These are phyloP conservation scores for Caloboletus firmus DNA, from an alignment of 1,284 basidiomycete genomes.

Conservation along the genomic window DNA sequence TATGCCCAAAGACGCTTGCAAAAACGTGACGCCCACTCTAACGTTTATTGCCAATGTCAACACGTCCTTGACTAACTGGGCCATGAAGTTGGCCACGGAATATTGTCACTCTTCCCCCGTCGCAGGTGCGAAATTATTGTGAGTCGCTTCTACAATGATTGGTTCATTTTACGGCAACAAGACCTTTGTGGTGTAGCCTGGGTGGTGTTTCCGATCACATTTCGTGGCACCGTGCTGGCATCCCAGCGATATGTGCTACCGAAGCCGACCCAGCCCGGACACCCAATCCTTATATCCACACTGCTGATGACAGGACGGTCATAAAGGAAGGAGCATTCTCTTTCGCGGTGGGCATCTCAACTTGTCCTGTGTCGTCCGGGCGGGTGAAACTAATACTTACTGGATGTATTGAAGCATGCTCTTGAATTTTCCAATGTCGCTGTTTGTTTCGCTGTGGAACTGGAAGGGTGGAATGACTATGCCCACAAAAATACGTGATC, in stretches of 20 bases:
- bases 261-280: conserved; percentile 68
- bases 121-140: too few species aligned
- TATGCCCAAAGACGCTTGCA: conserved; percentile 88
- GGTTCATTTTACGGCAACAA: too few species aligned
- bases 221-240: conserved; percentile 18
- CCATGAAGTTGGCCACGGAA: too few species aligned
- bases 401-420: too few species aligned
- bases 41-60: conserved; percentile 81
- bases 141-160: too few species aligned
- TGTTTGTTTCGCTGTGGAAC: conserved; percentile 78
- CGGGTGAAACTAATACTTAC: too few species aligned
- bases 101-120: too few species aligned
- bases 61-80: too few species aligned
- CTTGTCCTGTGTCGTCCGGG: conserved; percentile 46
- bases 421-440: conserved; percentile 88
- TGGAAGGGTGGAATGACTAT: conserved; percentile 43
- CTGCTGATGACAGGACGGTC: conserved; percentile 51
- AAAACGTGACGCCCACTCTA: conserved; percentile 79
- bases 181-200: too few species aligned
- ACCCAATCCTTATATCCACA: conserved; percentile 78
- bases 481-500: neutral
- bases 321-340: conserved; percentile 57
- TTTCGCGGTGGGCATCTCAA: conserved; percentile 75
- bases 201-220: too few species aligned
- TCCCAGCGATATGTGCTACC: conserved; percentile 27